Base-by-base conservation (phyloP, 148 eudicot species). In the Vaccinium vitisidaea region DNA sequence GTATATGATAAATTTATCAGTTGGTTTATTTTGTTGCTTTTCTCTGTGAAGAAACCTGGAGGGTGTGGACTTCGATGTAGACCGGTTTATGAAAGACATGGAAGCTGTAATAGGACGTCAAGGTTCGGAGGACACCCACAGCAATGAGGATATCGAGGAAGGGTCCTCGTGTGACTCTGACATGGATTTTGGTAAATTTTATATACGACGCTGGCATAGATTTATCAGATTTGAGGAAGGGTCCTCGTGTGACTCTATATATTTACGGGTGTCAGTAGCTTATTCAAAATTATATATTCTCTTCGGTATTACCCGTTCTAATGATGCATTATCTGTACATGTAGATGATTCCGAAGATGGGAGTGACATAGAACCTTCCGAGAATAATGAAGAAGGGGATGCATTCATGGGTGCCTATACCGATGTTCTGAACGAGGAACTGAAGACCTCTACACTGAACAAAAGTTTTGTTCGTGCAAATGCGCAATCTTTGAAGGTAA, bases 11-110 rank as follows among this genome's bases (percentile, higher is more conserved):
- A 25, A 84, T 23, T 16, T 83, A n/a, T 27, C 71, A 58, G 23
- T 77, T 61, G 39, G 69, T 69, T 27, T 67, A 39, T 81, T 87
- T 23, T 56, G 80, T 61, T 50, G 65, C 81, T 74, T 88, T 69
- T 73, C 59, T 56, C 63, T 85, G 71, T 78, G 53, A 81, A 93
- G 95, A 70, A 87, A 88, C 84, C 77, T 89, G 61, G 84, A 88
- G 63, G 90, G 87, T 84, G 96, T 95, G 85, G 96, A 94, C 30
- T 86, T 97, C 73, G 99, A 97, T 83, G 91, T 90, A 87, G 98
- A 93, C 59, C 93, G 87, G 43, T 97, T 95, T 82, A 90, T 97
- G 93, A 92, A 92, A 87, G 99, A 97, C 80, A 87, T 97, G 88
- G 94, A 93, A 81, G 90, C 94, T 46, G 94, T 84, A 84, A 87